Evolutionary conservation across 164 flowering plant species (phyloP).

Genomic region (Macadamia tetraphylla): DNA sequence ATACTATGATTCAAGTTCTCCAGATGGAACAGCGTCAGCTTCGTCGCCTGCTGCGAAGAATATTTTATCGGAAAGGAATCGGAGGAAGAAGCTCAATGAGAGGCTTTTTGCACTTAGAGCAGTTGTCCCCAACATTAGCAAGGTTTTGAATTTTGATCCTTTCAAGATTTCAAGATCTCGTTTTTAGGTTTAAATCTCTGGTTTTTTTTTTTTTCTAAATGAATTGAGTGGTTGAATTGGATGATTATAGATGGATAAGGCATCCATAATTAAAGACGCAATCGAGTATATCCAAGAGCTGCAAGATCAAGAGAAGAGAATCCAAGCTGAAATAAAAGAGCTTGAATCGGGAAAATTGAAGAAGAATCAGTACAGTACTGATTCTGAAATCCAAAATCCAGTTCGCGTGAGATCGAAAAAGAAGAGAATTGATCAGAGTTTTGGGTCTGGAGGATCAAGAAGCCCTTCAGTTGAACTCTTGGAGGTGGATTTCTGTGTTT

Average conservation of each 20-base stretch:
- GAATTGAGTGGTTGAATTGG: background rate
- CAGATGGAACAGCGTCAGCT: slow-evolving; percentile 62
- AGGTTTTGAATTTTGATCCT: slow-evolving; percentile 31
- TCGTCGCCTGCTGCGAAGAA: slow-evolving; percentile 50
- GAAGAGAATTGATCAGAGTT: slow-evolving; percentile 27
- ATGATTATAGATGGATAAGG: slow-evolving; percentile 68
- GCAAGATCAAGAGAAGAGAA: slow-evolving; percentile 54
- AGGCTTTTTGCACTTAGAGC: slow-evolving; percentile 76
- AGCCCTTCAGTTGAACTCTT: slow-evolving; percentile 46
- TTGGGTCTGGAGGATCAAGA: slow-evolving; percentile 19
- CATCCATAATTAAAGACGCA: slow-evolving; percentile 79
- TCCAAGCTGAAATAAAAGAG: slow-evolving; percentile 49
- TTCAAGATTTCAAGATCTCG: too few relatives aligned
- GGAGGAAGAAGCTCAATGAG: slow-evolving; percentile 81
- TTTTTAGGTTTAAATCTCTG: background rate
- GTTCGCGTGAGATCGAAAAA: slow-evolving; percentile 31
- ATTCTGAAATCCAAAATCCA: background rate
- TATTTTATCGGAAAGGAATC: slow-evolving; percentile 74
- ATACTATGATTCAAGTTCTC: slow-evolving; percentile 79
- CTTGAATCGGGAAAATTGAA: slow-evolving; percentile 39
- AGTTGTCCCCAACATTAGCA: slow-evolving; percentile 82
- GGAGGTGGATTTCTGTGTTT: slow-evolving; percentile 34
- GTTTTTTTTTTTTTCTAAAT: background rate
- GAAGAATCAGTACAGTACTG: slow-evolving; percentile 7
- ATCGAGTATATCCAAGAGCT: slow-evolving; percentile 66